Percentiles rank a stretch among this genome's conserved stretches.
Conservation (phyloP, 768 basidiomycete species). For the Amanita phalloides region DNA sequence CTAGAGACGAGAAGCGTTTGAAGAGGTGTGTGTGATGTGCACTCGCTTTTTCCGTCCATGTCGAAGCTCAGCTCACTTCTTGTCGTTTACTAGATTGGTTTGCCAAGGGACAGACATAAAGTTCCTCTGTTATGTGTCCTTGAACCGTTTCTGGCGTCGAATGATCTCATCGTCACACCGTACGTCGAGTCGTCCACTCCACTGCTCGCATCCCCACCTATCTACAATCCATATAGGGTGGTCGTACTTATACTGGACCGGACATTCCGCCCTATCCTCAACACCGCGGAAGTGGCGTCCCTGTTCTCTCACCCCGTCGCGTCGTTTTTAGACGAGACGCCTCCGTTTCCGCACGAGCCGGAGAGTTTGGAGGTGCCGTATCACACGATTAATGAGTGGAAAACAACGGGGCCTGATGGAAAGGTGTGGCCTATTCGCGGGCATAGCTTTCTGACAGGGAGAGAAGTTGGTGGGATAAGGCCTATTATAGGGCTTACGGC, state of each 20-base stretch:
- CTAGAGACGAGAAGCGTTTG: conserved; percentile 80
- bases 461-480: conserved; percentile 77
- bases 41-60: background rate
- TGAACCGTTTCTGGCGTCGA: conserved; percentile 69
- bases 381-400: conserved; percentile 50
- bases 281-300: conserved; percentile 64
- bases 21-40: conserved; percentile 48
- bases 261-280: conserved; percentile 66
- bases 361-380: conserved; percentile 49
- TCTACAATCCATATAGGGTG: conserved; percentile 42
- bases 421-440: conserved; percentile 34
- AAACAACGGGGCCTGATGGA: conserved; percentile 29
- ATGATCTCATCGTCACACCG: conserved; percentile 75
- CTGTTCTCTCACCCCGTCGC: conserved; percentile 81
- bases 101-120: conserved; percentile 58
- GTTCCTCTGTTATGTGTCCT: conserved; percentile 70
- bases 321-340: conserved; percentile 49
- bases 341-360: conserved; percentile 43
- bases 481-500: conserved; percentile 86
- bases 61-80: background rate
- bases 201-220: background rate
- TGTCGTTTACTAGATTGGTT: conserved; percentile 52
- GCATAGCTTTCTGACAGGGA: conserved; percentile 78
- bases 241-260: conserved; percentile 80
- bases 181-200: conserved; percentile 27